Percentiles rank a stretch among this genome's conserved stretches.
Conservation (phyloP, 2,329 filamentous ascomycete genomes). For the Neonectria coccinea region DNA sequence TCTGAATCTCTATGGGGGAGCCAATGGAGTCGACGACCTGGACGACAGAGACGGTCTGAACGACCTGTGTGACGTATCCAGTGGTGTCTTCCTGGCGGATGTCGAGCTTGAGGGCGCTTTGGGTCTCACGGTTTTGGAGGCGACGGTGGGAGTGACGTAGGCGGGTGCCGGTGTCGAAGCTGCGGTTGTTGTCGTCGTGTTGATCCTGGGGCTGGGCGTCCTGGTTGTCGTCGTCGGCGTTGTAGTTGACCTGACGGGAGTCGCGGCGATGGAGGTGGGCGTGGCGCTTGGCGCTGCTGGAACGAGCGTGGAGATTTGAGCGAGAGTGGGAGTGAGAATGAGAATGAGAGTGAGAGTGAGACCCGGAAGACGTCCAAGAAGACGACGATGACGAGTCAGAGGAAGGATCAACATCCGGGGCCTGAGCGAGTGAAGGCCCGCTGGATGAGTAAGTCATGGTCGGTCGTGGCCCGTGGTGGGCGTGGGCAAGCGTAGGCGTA, state of each 20-base stretch:
- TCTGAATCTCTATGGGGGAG: conserved; percentile 58
- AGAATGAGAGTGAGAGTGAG: conserved; percentile 42
- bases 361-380: conserved; percentile 38
- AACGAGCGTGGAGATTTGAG: conserved; percentile 36
- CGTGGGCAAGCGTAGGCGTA: conserved; percentile 36
- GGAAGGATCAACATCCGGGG: conserved; percentile 46
- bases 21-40: conserved; percentile 64
- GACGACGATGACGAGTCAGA: conserved; percentile 31
- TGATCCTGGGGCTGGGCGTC: conserved; percentile 28
- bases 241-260: conserved; percentile 11
- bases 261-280: conserved; percentile 37
- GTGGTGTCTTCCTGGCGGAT: conserved; percentile 36
- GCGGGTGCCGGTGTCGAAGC: conserved; percentile 35
- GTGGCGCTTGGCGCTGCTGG: conserved; percentile 31
- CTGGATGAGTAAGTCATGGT: conserved; percentile 52
- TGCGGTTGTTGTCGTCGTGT: conserved; percentile 39
- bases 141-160: conserved; percentile 42
- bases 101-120: conserved; percentile 33
- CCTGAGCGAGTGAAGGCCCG: conserved; percentile 55
- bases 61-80: conserved; percentile 57
- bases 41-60: conserved; percentile 67
- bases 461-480: conserved; percentile 45
- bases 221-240: conserved; percentile 30
- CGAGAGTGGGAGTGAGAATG: conserved; percentile 37
- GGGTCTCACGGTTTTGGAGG: conserved; percentile 41